These are phyloP conservation scores for Annulohypoxylon stygium DNA, from an alignment of 495 filamentous ascomycete species.

Conservation along the genomic window DNA sequence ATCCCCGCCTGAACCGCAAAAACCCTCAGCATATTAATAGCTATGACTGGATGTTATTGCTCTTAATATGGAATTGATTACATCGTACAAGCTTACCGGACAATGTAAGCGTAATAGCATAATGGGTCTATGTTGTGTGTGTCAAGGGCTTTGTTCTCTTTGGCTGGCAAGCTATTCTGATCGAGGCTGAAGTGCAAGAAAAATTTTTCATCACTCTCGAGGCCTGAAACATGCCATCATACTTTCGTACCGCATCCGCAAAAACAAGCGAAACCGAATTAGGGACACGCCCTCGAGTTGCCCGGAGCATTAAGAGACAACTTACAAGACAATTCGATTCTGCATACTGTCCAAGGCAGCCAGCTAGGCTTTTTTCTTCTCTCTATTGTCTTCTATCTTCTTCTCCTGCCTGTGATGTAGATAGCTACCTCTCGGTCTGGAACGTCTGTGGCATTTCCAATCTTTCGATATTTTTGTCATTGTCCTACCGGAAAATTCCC, in stretches of 20 bases:
- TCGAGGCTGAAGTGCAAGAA: conserved; percentile 45
- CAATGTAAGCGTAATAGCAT: conserved; percentile 3
- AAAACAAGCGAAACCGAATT: conserved; percentile 42
- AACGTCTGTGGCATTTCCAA: conserved; percentile 45
- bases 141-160: conserved; percentile 26
- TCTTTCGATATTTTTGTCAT: conserved; percentile 43
- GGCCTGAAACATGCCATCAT: conserved; percentile 47
- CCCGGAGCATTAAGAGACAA: conserved; percentile 45
- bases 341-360: conserved; percentile 39
- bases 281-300: conserved; percentile 40
- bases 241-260: conserved; percentile 31
- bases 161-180: conserved; percentile 28
- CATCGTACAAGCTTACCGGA: conserved; percentile 25
- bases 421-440: conserved; percentile 40
- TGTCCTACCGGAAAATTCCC: conserved; percentile 41
- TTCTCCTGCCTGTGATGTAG: conserved; percentile 12
- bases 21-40: conserved; percentile 21
- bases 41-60: conserved; percentile 27
- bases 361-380: conserved; percentile 10
- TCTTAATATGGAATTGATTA: conserved; percentile 41
- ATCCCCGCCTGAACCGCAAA: conserved; percentile 42
- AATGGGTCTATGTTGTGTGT: conserved; percentile 30
- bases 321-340: conserved; percentile 42
- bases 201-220: conserved; percentile 31
- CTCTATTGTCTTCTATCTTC: background rate